Conservation (phyloP, 2,329 filamentous ascomycete genomes). For the Pseudogymnoascus sp. region DNA sequence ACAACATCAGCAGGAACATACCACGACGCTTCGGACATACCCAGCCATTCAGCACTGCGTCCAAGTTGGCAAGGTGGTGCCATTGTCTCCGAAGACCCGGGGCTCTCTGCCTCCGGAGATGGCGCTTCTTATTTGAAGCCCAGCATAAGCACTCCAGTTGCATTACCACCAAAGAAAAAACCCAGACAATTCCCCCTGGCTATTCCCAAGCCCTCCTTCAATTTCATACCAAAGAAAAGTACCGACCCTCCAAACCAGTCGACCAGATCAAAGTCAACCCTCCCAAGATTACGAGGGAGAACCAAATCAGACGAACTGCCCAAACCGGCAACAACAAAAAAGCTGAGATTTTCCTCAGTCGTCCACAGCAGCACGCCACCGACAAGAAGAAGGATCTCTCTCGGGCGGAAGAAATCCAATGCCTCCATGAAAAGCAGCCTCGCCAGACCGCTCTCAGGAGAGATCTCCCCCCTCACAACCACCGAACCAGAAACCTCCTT, state of each 20-base stretch:
- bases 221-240: background rate
- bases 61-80: background rate
- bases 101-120: background rate
- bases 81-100: background rate
- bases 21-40: background rate
- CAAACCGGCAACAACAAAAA: background rate
- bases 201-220: background rate
- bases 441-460: background rate
- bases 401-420: background rate
- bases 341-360: background rate
- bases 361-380: background rate
- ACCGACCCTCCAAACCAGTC: background rate
- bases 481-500: background rate
- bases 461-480: background rate
- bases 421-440: background rate
- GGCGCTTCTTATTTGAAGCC: background rate
- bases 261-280: background rate
- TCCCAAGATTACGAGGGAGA: background rate
- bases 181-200: background rate
- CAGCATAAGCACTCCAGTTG: background rate
- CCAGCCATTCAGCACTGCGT: background rate
- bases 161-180: background rate
- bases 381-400: background rate
- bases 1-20: background rate
- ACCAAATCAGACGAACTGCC: background rate